phyloP scores from a whole-genome alignment of 768 basidiomycete genomes.

The Boletus reticulatus region DNA sequence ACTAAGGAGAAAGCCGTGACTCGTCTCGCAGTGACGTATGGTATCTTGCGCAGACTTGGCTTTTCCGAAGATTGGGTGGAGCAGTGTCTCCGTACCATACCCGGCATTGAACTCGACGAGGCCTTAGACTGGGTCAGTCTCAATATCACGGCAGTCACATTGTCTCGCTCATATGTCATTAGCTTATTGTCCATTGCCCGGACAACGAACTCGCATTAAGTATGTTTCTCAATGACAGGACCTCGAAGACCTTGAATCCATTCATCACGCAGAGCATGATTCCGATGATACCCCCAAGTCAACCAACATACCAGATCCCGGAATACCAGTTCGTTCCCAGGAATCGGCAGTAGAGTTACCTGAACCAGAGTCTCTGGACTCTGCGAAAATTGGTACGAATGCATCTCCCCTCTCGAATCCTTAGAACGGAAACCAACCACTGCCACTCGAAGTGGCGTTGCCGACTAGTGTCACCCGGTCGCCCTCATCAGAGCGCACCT shows the following conservation, averaged over 20 bases:
- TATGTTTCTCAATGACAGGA: constrained; percentile 10
- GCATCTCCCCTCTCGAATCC: constrained; percentile 36
- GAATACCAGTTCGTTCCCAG: constrained; percentile 1
- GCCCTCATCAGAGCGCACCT: constrained; percentile 28
- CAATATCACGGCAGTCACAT: neutral
- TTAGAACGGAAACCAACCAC: neutral
- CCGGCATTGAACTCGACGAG: constrained; percentile 77
- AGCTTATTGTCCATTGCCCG: constrained; percentile 68
- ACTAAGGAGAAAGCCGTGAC: constrained; percentile 69
- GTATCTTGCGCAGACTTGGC: constrained; percentile 74
- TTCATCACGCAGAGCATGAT: constrained; percentile 9
- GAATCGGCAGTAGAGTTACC: neutral
- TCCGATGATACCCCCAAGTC: constrained; percentile 12
- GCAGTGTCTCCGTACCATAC: constrained; percentile 65
- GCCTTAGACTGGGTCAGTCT: constrained; percentile 84
- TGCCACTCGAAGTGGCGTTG: constrained; percentile 1
- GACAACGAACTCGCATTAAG: constrained; percentile 53
- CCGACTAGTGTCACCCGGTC: constrained; percentile 3
- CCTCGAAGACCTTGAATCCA: neutral
- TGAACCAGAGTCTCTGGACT: neutral
- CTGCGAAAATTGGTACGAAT: constrained; percentile 37
- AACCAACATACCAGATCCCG: neutral
- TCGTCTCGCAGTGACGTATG: constrained; percentile 77
- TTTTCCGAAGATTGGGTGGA: constrained; percentile 68
- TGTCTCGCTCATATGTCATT: constrained; percentile 4